Conservation (phyloP, 495 filamentous ascomycete species). For the Venustampulla echinocandica region DNA sequence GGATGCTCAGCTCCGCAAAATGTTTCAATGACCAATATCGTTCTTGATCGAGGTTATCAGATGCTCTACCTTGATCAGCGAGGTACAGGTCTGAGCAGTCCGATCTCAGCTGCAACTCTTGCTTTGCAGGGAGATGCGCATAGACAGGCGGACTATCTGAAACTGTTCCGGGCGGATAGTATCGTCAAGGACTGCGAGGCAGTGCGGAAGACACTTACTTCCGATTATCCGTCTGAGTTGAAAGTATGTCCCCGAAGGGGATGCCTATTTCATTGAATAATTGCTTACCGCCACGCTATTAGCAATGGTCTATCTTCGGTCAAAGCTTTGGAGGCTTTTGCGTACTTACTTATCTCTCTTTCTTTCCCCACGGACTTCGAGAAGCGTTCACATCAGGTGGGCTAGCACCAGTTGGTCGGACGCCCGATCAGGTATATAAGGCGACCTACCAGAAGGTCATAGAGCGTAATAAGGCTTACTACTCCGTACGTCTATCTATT, state of each 20-base stretch:
- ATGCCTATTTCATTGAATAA: neutral
- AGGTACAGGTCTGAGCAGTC: slow-evolving; percentile 76
- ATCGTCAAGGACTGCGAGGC: slow-evolving; percentile 87
- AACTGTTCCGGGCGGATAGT: slow-evolving; percentile 79
- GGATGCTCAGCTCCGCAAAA: slow-evolving; percentile 66
- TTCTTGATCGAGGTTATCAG: slow-evolving; percentile 76
- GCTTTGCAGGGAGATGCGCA: slow-evolving; percentile 51
- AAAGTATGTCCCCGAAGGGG: slow-evolving; percentile 53
- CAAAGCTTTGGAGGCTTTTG: slow-evolving; percentile 94
- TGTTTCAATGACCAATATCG: slow-evolving; percentile 52
- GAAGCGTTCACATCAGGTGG: slow-evolving; percentile 83
- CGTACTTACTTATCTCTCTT: slow-evolving; percentile 68
- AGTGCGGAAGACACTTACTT: slow-evolving; percentile 62
- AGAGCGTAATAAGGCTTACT: slow-evolving; percentile 19
- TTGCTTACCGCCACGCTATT: neutral
- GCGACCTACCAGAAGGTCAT: slow-evolving; percentile 56
- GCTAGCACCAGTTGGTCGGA: slow-evolving; percentile 62
- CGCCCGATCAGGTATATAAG: slow-evolving; percentile 67
- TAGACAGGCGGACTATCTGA: slow-evolving; percentile 70
- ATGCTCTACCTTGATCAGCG: slow-evolving; percentile 81
- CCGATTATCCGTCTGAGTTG: slow-evolving; percentile 57
- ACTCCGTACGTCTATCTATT: slow-evolving; percentile 17
- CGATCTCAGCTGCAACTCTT: slow-evolving; percentile 63
- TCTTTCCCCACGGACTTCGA: slow-evolving; percentile 63
- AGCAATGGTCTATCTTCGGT: slow-evolving; percentile 52